These are phyloP conservation scores for Fraxinus xanthoxyloides DNA, from an alignment of 305 asterid genomes.

Conservation along the genomic window DNA sequence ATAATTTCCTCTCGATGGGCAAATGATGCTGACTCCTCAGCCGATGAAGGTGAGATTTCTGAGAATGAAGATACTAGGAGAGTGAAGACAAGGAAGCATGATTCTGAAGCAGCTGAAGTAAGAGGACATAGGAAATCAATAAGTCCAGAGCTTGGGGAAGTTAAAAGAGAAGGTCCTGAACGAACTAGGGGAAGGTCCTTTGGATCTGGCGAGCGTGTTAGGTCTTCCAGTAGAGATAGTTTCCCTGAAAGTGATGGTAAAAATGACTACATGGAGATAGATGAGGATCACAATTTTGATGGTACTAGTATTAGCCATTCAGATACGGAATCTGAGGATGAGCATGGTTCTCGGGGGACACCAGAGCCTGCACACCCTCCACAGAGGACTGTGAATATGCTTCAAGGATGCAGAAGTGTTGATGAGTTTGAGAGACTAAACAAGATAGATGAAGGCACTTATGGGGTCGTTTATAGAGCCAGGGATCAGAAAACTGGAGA, in stretches of 20 bases:
- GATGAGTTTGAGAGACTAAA: constrained; percentile 85
- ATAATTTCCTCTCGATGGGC: constrained; percentile 90
- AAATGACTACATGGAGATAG: constrained; percentile 51
- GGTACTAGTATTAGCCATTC: constrained; percentile 45
- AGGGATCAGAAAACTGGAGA: constrained; percentile 82
- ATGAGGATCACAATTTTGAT: constrained; percentile 37
- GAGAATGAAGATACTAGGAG: constrained; percentile 45
- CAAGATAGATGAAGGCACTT: constrained; percentile 93
- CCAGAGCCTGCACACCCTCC: constrained; percentile 50
- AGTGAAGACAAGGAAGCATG: constrained; percentile 31
- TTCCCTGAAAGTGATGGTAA: constrained; percentile 37
- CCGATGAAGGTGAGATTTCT: constrained; percentile 76
- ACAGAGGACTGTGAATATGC: constrained; percentile 80
- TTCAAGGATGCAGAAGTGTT: constrained; percentile 92
- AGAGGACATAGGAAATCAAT: constrained; percentile 35
- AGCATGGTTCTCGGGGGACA: constrained; percentile 40
- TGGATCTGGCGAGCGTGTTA: constrained; percentile 53
- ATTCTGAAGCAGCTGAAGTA: constrained; percentile 40
- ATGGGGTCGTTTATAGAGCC: constrained; percentile 90
- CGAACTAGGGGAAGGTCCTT: constrained; percentile 45
- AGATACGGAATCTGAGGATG: constrained; percentile 56
- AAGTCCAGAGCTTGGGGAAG: constrained; percentile 60
- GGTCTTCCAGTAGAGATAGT: constrained; percentile 74
- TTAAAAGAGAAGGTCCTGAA: constrained; percentile 48
- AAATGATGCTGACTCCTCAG: constrained; percentile 64